Evolutionary conservation across 192 early-diverging fungal genomes (phyloP), one percentile per base, ranked within the genome.

Genomic region (Funneliformis mosseae): DNA sequence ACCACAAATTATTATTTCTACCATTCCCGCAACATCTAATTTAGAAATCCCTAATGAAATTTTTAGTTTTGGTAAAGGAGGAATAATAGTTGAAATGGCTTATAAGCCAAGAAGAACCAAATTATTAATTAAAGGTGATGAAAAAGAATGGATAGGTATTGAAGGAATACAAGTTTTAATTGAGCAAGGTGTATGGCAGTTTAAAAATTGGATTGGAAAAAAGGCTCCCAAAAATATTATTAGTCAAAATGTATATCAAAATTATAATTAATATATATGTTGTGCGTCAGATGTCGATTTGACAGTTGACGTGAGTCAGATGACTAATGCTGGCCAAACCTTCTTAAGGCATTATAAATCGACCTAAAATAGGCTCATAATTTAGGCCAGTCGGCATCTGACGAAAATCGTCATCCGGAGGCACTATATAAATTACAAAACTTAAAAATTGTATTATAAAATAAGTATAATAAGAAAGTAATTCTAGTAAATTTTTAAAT

Each of bases 131-230:
- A 88, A 91, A 77, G 91, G 94, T 11, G 85, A 84, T 1, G 79
- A 83, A 8, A 85, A 89, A 62, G 88, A 88, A 5, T 93, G 92
- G 94, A 83, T 80, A 6, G 87, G 88, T 12, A 91, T 96, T 5
- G 92, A 94, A 83, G 98, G 98, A 43, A 89, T 97, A 45, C 90
- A 95, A 70, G 91, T 99, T 0, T 87, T 99, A 81, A 88, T 96
- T 50, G 95, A 95, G 82, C 98, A 99, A 84, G 98, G 96, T 33
- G 86, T 94, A 60, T 93, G 93, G 79, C 98, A 99, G 87, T 94
- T 98, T 82, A 87, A 89, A 77, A 88, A 87, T 55, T 99, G 97
- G 97, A 95, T 95, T 8, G 90, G 93, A 41, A 83, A 85, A 67
- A 79, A 75, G 48, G 90, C 93, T 18, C 93, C 92, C 10, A 76